These are phyloP conservation scores for Ulmus americana DNA, from an alignment of 331 rosid species.

Conservation along the genomic window DNA sequence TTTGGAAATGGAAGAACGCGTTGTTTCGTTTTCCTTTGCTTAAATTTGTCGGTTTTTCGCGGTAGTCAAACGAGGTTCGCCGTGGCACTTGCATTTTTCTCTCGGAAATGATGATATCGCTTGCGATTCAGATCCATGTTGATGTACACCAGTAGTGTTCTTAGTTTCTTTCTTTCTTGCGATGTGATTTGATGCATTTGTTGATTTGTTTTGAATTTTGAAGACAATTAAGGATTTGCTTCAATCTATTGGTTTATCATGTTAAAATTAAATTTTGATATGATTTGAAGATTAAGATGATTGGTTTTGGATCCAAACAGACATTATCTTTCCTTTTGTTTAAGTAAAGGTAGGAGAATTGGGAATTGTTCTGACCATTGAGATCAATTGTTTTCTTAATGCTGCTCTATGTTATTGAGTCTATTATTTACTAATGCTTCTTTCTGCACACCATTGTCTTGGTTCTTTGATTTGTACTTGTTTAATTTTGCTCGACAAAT, in stretches of 20 bases:
- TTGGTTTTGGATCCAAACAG: not conserved
- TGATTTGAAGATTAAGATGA: not conserved
- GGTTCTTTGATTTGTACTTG: not conserved
- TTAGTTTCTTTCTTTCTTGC: slow-evolving; percentile 2
- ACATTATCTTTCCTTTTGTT: not conserved
- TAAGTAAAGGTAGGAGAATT: not conserved
- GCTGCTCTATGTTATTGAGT: not conserved
- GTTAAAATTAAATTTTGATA: not conserved
- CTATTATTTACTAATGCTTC: not conserved
- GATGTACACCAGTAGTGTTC: not conserved
- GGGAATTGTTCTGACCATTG: not conserved
- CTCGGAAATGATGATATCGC: not conserved
- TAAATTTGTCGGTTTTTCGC: not conserved
- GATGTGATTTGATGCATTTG: not conserved
- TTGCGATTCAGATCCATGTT: slow-evolving; percentile 2
- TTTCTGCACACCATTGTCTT: not conserved
- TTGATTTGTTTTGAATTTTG: no score
- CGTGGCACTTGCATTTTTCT: not conserved
- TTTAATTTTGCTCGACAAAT: slow-evolving; percentile 13
- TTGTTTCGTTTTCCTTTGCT: not conserved
- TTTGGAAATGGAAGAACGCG: not conserved
- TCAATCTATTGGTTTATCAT: no score
- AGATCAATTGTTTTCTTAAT: not conserved
- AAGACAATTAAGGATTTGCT: no score
- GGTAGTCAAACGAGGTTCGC: not conserved